Evolutionary conservation across 2,329 filamentous ascomycete species (phyloP), one percentile per base, ranked within the genome.

Genomic region (Clonostachys sp.): DNA sequence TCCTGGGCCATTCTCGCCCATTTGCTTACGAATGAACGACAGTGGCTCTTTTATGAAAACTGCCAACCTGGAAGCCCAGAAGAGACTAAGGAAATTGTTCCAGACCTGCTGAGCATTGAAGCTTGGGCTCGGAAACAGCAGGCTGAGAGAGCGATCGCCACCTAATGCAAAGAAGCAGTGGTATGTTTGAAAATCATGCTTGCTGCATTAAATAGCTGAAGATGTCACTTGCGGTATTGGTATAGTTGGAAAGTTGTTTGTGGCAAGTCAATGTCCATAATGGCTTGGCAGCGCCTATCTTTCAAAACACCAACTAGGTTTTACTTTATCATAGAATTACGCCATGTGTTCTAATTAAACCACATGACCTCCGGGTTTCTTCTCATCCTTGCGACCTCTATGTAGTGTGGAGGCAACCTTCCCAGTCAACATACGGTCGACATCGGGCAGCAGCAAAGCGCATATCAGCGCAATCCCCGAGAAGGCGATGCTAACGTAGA

Each of bases 401-500:
- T 65, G 61, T 44, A 68, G 52, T 24, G 58, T 62, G 45, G 61
- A 58, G 9, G 63, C 61, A 10, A 67, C 64, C 40, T 61, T 58
- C 35, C 55, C 53, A 2, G 57, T 64, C 51, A 68, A 49, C 20
- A 62, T 52, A 43, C 60, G 53, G 49, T 67, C 64, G 12, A 65
- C 60, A 42, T 68, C 59, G 13, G 62, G 63, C 38, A 63, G 46
- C 42, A 63, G 55, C 48, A 59, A 51, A 10, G 59, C 60, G 6
- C 56, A 57, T 34, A 65, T 53, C 34, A 67, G 49, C 7, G 61
- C 57, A 2, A 65, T 47, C 2, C 52, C 61, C 7, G 61, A 62
- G 51, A 67, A 68, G 4, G 60, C 61, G 45, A 67, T 64, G 18
- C 60, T 65, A 5, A 59, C 53, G 30, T 66, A 57, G 50, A 64